A percentile compares a stretch with the other conserved stretches of the same genome.
Conservation (phyloP, 2,329 filamentous ascomycete species). For the Penicillium olsonii region DNA sequence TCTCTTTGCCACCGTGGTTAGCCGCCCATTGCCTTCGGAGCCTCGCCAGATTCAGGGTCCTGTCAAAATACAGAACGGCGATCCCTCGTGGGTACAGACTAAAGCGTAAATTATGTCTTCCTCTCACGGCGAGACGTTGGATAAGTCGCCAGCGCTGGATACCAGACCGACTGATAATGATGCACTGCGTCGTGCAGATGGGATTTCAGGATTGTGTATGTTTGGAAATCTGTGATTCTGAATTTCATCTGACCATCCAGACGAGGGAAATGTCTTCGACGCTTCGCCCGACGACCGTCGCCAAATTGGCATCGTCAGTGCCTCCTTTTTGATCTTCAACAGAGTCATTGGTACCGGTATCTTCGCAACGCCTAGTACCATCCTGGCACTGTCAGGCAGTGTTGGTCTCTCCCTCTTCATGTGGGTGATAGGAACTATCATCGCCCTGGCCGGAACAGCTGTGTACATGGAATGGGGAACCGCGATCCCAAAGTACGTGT, state of each 20-base stretch:
- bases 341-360: slow-evolving; percentile 53
- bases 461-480: slow-evolving; percentile 54
- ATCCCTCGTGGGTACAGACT: slow-evolving; percentile 1
- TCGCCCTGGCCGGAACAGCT: slow-evolving; percentile 48
- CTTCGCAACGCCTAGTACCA: slow-evolving; percentile 51
- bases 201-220: slow-evolving; percentile 37
- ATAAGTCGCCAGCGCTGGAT: slow-evolving; percentile 23
- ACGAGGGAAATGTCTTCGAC: slow-evolving; percentile 40
- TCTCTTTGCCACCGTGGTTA: slow-evolving; percentile 16
- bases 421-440: slow-evolving; percentile 52
- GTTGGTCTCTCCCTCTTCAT: slow-evolving; percentile 51
- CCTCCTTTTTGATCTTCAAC: slow-evolving; percentile 52
- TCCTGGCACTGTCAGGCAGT: slow-evolving; percentile 48
- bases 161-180: slow-evolving; percentile 25
- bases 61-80: neutral
- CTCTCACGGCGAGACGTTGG: neutral
- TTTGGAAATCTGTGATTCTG: no score
- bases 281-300: slow-evolving; percentile 38
- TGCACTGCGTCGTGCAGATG: slow-evolving; percentile 31
- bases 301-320: slow-evolving; percentile 44
- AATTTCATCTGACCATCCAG: slow-evolving; percentile 24
- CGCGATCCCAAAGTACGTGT: slow-evolving; percentile 47
- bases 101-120: slow-evolving; percentile 1
- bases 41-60: neutral
- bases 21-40: neutral